Base-by-base conservation (phyloP, 176 grass and related monocot species). In the Oryza coarctata region DNA sequence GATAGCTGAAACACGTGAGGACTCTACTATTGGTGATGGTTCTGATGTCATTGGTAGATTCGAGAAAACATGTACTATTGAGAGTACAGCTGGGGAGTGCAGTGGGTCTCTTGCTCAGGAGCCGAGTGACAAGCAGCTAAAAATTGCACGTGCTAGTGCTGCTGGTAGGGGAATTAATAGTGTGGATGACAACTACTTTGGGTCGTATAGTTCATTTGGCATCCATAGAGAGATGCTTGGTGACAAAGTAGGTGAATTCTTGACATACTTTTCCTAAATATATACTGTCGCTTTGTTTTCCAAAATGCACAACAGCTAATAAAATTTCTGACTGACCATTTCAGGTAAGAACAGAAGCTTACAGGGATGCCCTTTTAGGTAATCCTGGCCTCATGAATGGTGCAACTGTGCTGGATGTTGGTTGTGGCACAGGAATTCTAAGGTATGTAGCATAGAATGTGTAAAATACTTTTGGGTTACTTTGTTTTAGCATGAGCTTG, bases 201-300 rank as follows among this genome's bases (percentile, higher is more conserved):
- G 93, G 40, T 83, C 90, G 25, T 99, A 99, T 75, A 89, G 96
- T 86, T 95, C 93, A 41, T 99, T 92, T 75, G 87, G 90, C 57
- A 95, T 99, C 44, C 96, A 99, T 77, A 93, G 93, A 71, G 93
- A 99, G 92, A 99, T 99, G 96, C 89, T 99, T 18, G 77, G 91
- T 7, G 93, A 99, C 71, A 95, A 99, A 87, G 96, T 99, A 52
- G 25, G 71, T 83, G 11, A 82, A 62, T n/a, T 49, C 64, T 61
- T 35, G 47, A 9, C 12, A 72, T 73, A 30, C 71, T 68, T 3
- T 41, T 70, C 32, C 18, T 79, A 7, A 18, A 52, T 60, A 71
- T 58, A 82, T 30, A 2, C 22, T 82, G 28, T 57, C 12, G n/a
- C 0, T 76, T 78, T 80, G 22, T 70, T 80, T 65, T 88, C 25